Evolutionary conservation across 2,329 filamentous ascomycete genomes (phyloP).

Genomic region (Lecanoromycetidae sp.): DNA sequence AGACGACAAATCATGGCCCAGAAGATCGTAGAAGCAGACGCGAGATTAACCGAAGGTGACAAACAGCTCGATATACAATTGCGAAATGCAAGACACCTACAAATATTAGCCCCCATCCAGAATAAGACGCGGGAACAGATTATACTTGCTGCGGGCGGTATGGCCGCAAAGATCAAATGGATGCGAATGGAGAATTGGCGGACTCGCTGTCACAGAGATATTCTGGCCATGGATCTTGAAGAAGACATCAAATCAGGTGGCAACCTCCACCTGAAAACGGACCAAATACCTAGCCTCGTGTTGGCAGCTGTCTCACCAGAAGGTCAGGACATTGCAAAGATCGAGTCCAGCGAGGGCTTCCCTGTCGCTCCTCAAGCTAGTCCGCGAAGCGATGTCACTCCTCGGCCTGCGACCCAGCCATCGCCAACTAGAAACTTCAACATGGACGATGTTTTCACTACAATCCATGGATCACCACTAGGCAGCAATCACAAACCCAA

Average conservation of each 20-base stretch:
- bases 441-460: conserved; percentile 38
- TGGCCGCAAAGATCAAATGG: conserved; percentile 87
- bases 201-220: conserved; percentile 79
- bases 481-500: conserved; percentile 32
- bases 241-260: conserved; percentile 45
- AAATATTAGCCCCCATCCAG: conserved; percentile 79
- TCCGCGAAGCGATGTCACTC: background rate
- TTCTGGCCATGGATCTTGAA: conserved; percentile 71
- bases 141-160: conserved; percentile 68
- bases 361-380: background rate
- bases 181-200: conserved; percentile 89
- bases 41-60: conserved; percentile 59
- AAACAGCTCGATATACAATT: conserved; percentile 72
- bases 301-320: background rate
- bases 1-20: conserved; percentile 70
- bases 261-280: background rate
- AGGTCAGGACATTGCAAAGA: background rate
- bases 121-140: conserved; percentile 80
- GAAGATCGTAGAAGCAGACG: conserved; percentile 72
- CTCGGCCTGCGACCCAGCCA: conserved; percentile 16
- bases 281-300: background rate
- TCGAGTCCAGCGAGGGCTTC: conserved; percentile 2
- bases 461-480: conserved; percentile 32
- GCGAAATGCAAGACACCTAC: conserved; percentile 78
- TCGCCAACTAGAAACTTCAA: conserved; percentile 21